Evolutionary conservation across 1,139 yeast species (phyloP).

Genomic region (Geotrichum histeridarum): DNA sequence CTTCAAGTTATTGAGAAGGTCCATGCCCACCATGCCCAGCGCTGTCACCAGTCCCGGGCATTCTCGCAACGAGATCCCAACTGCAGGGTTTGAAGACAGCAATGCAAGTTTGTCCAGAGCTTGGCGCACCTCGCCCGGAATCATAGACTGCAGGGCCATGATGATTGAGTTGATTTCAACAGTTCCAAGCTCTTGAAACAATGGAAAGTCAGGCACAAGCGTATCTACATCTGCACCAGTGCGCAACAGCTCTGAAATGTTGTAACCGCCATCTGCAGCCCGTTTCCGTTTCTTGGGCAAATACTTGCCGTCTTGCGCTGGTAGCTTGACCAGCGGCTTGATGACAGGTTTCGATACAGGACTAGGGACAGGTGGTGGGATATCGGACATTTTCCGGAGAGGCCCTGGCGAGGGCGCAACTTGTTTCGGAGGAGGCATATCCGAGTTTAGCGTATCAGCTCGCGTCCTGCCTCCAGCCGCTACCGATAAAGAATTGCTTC

Average conservation of each 20-base stretch:
- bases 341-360: slow-evolving; percentile 12
- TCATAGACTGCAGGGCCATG: slow-evolving; percentile 62
- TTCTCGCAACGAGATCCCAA: slow-evolving; percentile 56
- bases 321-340: slow-evolving; percentile 22
- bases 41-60: slow-evolving; percentile 42
- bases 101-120: slow-evolving; percentile 80
- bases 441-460: slow-evolving; percentile 6
- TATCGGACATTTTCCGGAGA: not conserved
- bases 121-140: slow-evolving; percentile 59
- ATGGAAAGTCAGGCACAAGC: slow-evolving; percentile 76
- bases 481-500: not conserved
- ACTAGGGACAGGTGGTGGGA: not conserved
- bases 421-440: slow-evolving; percentile 17
- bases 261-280: slow-evolving; percentile 62
- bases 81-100: slow-evolving; percentile 71
- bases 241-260: slow-evolving; percentile 58
- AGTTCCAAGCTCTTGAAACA: slow-evolving; percentile 85
- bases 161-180: slow-evolving; percentile 76
- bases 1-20: slow-evolving; percentile 16
- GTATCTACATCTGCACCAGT: slow-evolving; percentile 79
- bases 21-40: slow-evolving; percentile 27
- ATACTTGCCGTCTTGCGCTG: slow-evolving; percentile 44
- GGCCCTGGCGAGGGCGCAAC: slow-evolving; percentile 11
- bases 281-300: slow-evolving; percentile 55
- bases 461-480: not conserved